Percentiles rank a stretch among this genome's conserved stretches.
These are phyloP conservation scores for Mallotus nudiflorus DNA, from an alignment of 345 rosid species.

Conservation along the genomic window DNA sequence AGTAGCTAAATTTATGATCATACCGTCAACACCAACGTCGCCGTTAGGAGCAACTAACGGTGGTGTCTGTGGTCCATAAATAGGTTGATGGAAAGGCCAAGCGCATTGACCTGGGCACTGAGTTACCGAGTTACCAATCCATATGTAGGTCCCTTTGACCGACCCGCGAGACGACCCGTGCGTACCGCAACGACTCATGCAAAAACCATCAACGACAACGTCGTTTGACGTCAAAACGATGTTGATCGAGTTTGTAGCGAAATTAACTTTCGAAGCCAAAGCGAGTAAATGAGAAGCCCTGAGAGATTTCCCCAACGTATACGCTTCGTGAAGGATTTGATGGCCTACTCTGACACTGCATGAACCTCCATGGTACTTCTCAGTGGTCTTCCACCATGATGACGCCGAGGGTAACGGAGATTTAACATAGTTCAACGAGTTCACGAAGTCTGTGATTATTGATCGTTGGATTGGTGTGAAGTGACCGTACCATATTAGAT, in stretches of 20 bases:
- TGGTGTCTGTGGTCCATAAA: conserved; percentile 84
- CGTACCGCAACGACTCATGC: conserved; percentile 75
- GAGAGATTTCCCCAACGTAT: conserved; percentile 62
- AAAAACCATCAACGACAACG: conserved; percentile 75
- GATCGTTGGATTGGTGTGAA: conserved; percentile 72
- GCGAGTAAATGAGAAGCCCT: conserved; percentile 50
- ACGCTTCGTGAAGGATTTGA: conserved; percentile 60
- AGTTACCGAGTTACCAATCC: conserved; percentile 88
- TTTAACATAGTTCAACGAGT: conserved; percentile 41
- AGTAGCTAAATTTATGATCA: conserved; percentile 81
- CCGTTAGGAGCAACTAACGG: conserved; percentile 85
- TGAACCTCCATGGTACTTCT: conserved; percentile 59
- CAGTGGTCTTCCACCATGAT: conserved; percentile 86
- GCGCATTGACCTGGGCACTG: conserved; percentile 95
- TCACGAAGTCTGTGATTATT: conserved; percentile 70
- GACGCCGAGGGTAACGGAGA: conserved; percentile 49
- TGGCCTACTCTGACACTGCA: conserved; percentile 47
- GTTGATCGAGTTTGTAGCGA: conserved; percentile 40
- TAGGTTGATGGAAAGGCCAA: conserved; percentile 98
- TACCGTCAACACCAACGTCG: conserved; percentile 89
- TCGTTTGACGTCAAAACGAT: conserved; percentile 77
- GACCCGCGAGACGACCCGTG: conserved; percentile 54
- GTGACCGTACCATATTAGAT: conserved; percentile 85
- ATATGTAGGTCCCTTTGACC: conserved; percentile 49
- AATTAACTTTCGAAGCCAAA: conserved; percentile 49